A percentile compares a stretch with the other conserved stretches of the same genome.
These are phyloP conservation scores for Paradendryphiella salina DNA, from an alignment of 2,329 filamentous ascomycete species.

Conservation along the genomic window DNA sequence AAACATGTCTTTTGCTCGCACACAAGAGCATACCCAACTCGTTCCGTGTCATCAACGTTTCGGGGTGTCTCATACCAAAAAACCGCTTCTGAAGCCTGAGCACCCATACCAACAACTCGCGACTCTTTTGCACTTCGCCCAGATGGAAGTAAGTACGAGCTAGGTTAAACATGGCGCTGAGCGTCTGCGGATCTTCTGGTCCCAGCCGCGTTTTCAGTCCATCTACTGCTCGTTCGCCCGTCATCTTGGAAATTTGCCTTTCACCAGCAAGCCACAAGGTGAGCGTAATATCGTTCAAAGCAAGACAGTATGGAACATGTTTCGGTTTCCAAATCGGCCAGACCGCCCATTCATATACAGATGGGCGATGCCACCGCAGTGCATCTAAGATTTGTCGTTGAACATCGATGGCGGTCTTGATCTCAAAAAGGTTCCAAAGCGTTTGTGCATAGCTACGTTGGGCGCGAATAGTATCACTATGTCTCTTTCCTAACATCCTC, in stretches of 20 bases:
- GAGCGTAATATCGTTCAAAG: slow-evolving; percentile 22
- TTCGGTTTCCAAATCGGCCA: slow-evolving; percentile 17
- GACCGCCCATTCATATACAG: background rate
- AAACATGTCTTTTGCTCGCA: slow-evolving; percentile 15
- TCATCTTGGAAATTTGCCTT: background rate
- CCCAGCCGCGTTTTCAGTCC: background rate
- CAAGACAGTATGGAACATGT: slow-evolving; percentile 24
- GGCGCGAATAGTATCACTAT: background rate
- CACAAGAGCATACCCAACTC: slow-evolving; percentile 24
- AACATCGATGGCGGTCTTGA: background rate
- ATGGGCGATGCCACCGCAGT: background rate
- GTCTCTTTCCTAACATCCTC: background rate
- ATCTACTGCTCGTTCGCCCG: background rate
- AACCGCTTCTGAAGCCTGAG: slow-evolving; percentile 20
- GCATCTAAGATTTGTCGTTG: background rate
- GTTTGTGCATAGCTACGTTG: background rate
- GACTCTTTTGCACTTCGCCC: slow-evolving; percentile 12
- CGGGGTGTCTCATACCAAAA: slow-evolving; percentile 23
- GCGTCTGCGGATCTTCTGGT: background rate
- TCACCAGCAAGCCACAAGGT: slow-evolving; percentile 26
- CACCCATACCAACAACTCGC: slow-evolving; percentile 18
- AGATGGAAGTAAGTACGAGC: background rate
- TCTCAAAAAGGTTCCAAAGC: background rate
- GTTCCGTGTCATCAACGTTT: slow-evolving; percentile 27
- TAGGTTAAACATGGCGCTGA: background rate